These are phyloP conservation scores for Ormosia semicastrata DNA, from an alignment of 306 rosid species.

Conservation along the genomic window DNA sequence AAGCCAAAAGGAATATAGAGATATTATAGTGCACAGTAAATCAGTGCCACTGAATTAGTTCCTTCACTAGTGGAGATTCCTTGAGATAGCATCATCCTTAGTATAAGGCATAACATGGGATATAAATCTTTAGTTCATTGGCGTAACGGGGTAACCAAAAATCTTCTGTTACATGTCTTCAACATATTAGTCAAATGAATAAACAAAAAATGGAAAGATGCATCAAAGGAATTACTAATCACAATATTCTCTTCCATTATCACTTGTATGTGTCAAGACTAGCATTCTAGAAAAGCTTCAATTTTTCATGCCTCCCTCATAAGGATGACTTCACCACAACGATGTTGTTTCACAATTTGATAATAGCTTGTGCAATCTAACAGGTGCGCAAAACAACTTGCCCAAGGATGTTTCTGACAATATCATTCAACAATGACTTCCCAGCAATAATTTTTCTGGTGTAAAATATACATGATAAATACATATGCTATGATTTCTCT, in stretches of 20 bases:
- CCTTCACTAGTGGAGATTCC: conserved; percentile 33
- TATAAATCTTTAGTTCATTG: background rate
- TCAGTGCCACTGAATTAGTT: conserved; percentile 27
- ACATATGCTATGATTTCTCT: background rate
- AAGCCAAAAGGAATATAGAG: conserved; percentile 21
- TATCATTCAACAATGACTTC: conserved; percentile 4
- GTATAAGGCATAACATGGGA: conserved; percentile 16
- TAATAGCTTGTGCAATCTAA: background rate
- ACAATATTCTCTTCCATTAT: background rate
- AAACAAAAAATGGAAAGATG: background rate
- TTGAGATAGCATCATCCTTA: background rate
- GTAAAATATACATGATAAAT: background rate
- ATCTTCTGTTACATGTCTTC: background rate
- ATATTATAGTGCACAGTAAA: conserved; percentile 26
- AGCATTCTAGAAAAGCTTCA: background rate
- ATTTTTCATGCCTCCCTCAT: background rate
- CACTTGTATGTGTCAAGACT: background rate
- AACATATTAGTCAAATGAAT: conserved; percentile 2
- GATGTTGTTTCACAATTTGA: background rate
- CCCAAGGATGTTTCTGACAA: background rate
- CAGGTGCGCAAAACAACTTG: background rate
- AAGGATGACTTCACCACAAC: background rate
- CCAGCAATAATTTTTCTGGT: background rate
- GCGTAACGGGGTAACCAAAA: background rate
- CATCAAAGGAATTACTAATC: conserved; percentile 7